A percentile compares a stretch with the other conserved stretches of the same genome.
phyloP scores from a whole-genome alignment of 768 basidiomycete species.

The Russula sp. region DNA sequence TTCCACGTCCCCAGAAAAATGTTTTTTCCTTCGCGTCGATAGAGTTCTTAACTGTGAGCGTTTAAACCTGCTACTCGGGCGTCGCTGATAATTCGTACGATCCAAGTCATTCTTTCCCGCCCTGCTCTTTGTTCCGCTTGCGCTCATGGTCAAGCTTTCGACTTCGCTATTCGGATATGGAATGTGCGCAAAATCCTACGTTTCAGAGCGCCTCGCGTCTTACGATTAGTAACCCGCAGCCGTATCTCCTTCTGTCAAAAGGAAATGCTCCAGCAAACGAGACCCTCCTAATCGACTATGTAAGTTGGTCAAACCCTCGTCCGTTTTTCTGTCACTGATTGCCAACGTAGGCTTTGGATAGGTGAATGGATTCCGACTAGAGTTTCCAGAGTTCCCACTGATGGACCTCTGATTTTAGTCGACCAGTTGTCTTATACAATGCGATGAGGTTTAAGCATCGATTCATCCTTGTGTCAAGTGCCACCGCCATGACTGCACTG shows the following conservation, averaged over 20 bases:
- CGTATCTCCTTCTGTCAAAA: constrained; percentile 55
- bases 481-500: constrained; percentile 46
- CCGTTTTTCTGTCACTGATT: not conserved
- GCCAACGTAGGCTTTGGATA: constrained; percentile 9
- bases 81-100: constrained; percentile 4
- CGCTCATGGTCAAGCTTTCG: constrained; percentile 48
- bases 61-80: not conserved
- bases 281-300: constrained; percentile 65
- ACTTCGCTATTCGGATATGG: constrained; percentile 54
- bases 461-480: constrained; percentile 51
- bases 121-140: constrained; percentile 49
- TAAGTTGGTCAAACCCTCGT: constrained; percentile 35
- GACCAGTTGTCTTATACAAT: constrained; percentile 30
- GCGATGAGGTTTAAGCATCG: constrained; percentile 53
- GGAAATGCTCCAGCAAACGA: constrained; percentile 55
- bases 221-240: constrained; percentile 40
- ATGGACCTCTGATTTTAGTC: constrained; percentile 5
- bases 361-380: constrained; percentile 8
- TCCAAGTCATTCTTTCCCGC: constrained; percentile 59
- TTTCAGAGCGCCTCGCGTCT: not conserved
- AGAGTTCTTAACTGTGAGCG: constrained; percentile 46
- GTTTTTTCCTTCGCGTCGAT: constrained; percentile 49
- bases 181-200: constrained; percentile 44
- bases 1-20: constrained; percentile 50
- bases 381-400: not conserved